Conservation (phyloP, 805 yeast species). For the Nakazawaea peltata region DNA sequence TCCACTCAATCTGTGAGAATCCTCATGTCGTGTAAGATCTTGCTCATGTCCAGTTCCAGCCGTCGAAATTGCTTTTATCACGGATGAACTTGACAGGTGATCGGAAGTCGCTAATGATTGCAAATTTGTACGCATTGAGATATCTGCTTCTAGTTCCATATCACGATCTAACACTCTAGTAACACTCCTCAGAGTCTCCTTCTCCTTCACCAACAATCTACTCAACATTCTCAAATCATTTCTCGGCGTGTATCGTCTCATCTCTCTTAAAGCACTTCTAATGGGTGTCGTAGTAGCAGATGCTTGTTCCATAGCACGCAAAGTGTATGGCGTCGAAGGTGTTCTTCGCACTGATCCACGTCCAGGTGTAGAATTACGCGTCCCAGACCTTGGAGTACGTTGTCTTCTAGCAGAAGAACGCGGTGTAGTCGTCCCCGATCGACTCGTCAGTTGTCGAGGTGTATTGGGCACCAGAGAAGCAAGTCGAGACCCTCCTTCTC, state of each 20-base stretch:
- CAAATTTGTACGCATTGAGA: not conserved
- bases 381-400: slow-evolving; percentile 13
- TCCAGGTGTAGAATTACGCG: slow-evolving; percentile 8
- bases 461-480: slow-evolving; percentile 9
- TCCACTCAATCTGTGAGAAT: slow-evolving; percentile 8
- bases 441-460: slow-evolving; percentile 6
- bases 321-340: slow-evolving; percentile 24
- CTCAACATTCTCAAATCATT: slow-evolving; percentile 22
- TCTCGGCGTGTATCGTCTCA: slow-evolving; percentile 22
- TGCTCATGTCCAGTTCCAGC: too few relatives aligned
- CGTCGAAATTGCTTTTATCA: too few relatives aligned
- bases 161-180: not conserved
- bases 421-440: slow-evolving; percentile 8
- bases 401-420: slow-evolving; percentile 2
- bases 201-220: slow-evolving; percentile 19
- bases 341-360: slow-evolving; percentile 16
- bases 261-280: slow-evolving; percentile 6
- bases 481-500: not conserved
- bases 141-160: too few relatives aligned
- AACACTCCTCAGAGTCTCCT: slow-evolving; percentile 5
- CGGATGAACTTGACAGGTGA: not conserved
- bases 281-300: slow-evolving; percentile 20
- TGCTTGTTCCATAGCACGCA: slow-evolving; percentile 17
- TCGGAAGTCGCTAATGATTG: not conserved
- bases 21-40: too few relatives aligned